Evolutionary conservation across 208 protist species (phyloP), one percentile per base, ranked within the genome.

Genomic region (Acanthamoeba castellanii): DNA sequence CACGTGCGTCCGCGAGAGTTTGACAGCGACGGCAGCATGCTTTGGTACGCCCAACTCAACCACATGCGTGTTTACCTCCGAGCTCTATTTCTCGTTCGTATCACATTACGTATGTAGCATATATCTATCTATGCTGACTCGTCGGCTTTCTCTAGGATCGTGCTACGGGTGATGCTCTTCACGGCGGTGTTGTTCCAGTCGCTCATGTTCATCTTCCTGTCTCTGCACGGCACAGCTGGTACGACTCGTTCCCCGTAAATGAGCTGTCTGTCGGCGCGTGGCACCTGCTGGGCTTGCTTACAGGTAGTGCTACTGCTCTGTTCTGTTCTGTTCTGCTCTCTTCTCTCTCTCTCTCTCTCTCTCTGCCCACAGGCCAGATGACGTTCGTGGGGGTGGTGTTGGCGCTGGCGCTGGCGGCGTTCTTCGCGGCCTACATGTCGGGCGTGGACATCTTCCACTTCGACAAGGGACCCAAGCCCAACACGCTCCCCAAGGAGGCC

Each of bases 21-120:
- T 82, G 89, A 94, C 37, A 94, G 89, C 47, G 89, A 94, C 47
- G 89, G 89, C 89, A 94, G 89, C 89, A 94, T 94, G 89, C 42
- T 82, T n/a, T 94, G 89, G 89, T 94, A 94, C 14, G 27, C 16
- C 55, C 20, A 0, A 61, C 55, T 4, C 52, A 47, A 47, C 45
- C 42, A 42, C 0, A 34, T 1, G 0, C 30, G 61, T 9, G 4
- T 61, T 92, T 45, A 47, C 45, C 45, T 47, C 45, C 45, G 0
- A 47, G 45, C 13, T 47, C 45, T 47, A 11, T 47, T 47, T 47
- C 7, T 47, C 45, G 45, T 47, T 47, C 45, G 45, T 47, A 3
- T 3, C 37, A 42, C 37, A 42, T 3, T 42, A 42, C 37, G 37
- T 42, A 42, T 3, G 37, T 3, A 47, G 45, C 22, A 74, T 27